These are phyloP conservation scores for Gloeophyllum trabeum DNA, from an alignment of 768 basidiomycete species.

Conservation along the genomic window DNA sequence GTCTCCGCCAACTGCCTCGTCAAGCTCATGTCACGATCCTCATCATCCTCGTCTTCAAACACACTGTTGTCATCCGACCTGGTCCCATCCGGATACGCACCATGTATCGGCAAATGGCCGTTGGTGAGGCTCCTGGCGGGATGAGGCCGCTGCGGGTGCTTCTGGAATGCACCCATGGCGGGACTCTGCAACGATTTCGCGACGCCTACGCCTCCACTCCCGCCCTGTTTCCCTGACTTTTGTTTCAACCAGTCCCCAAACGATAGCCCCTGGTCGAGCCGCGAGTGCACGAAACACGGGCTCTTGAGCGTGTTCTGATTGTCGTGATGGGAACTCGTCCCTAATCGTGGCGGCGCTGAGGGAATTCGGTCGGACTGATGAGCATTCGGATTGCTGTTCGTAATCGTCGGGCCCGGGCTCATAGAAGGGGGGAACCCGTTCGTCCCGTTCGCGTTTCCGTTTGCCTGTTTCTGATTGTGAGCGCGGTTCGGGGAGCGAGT, in stretches of 20 bases:
- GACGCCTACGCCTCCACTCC: constrained; percentile 29
- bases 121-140: constrained; percentile 12
- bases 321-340: constrained; percentile 12
- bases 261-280: constrained; percentile 74
- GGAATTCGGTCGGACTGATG: not conserved
- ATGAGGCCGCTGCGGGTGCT: constrained; percentile 9
- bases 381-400: no score
- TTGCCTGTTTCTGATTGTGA: constrained; percentile 4
- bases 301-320: constrained; percentile 35
- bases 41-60: constrained; percentile 40
- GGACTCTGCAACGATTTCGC: constrained; percentile 32
- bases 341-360: constrained; percentile 8
- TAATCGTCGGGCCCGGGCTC: not conserved
- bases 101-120: not conserved
- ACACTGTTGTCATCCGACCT: constrained; percentile 13
- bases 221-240: constrained; percentile 24
- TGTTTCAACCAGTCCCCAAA: constrained; percentile 62
- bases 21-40: constrained; percentile 64
- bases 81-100: constrained; percentile 10
- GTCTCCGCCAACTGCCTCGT: constrained; percentile 94
- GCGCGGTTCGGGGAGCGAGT: not conserved
- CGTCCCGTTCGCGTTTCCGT: constrained; percentile 6
- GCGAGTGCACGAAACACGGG: constrained; percentile 90
- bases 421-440: constrained; percentile 4
- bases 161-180: constrained; percentile 6